Base-by-base conservation (phyloP, 768 basidiomycete genomes). In the Tubosaeta sp. region DNA sequence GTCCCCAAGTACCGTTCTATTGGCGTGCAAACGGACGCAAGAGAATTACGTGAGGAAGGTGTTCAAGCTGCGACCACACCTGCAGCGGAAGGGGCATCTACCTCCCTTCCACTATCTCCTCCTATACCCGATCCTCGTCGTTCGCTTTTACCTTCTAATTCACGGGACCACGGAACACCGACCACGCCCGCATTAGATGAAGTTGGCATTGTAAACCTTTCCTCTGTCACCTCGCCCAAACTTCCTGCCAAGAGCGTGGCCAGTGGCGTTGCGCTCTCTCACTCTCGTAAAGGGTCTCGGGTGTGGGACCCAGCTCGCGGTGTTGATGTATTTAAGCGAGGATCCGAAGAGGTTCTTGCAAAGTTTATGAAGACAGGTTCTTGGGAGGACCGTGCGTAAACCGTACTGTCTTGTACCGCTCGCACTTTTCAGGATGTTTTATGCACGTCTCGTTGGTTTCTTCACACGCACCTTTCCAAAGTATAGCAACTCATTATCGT, bases 261-360 rank as follows among this genome's bases (percentile, higher is more conserved):
- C 22, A 79, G 79, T 39, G 69, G 66, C 8, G 66, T 68, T 21
- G 52, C 68, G 27, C 54, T 59, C 9, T 59, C 55, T 67, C 32
- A 68, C 72, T 44, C 27, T 18, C 69, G 66, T 34, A 81, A 78
- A 59, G 75, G 77, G 19, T 79, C 77, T 3, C 78, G 90, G 19
- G 84, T 87, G 5, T 95, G 87, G 83, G 91, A 94, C 64, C 92
- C 92, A 16, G 83, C 84, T 10, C 83, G 91, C 19, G 86, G 85
- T 39, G 83, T 94, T 3, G 92, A 94, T 52, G 60, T 87, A 35
- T 92, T 94, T 71, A 94, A 92, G 67, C 81, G 81, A 46, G 86
- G 86, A 13, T 92, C 90, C 2, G 91, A 94, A 66, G 87, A 94
- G 59, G 90, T 93, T 22, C 74, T 94, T 25, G 81, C 87, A 10